Evolutionary conservation across 176 grass and related monocot genomes (phyloP), one percentile per base, ranked within the genome.

Genomic region (Echinochloa phyllopogon): DNA sequence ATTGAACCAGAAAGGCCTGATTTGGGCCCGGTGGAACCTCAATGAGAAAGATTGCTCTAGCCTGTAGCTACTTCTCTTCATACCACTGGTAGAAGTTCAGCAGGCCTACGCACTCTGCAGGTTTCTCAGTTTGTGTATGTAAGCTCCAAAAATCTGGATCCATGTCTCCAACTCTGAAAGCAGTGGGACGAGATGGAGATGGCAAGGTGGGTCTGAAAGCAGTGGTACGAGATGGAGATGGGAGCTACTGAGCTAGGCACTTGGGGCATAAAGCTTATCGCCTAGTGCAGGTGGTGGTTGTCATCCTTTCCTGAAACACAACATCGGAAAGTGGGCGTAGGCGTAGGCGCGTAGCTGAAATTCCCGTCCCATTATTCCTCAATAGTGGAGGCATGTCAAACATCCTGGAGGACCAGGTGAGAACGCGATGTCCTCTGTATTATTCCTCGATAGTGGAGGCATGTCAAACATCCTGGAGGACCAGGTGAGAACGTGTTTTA

Each of bases 1-100:
- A 88, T 16, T 65, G 80, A 61, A 87, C 16, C 2, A 14, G 17
- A 25, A 10, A 45, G 17, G 21, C 53, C 68, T 75, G 60, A 56
- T 69, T 80, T 25, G 50, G 67, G 64, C 57, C 41, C 18, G 58
- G 44, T 75, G 75, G 67, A 78, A 87, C 18, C 20, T 36, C 25
- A 74, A 33, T 74, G 47, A 37, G 57, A 60, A 25, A 52, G 71
- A 52, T 33, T 52, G 71, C 47, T 20, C 47, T 74, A 74, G 71
- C 71, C 15, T 63, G 21, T 62, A 62, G 59, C 59, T 29, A 4
- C 21, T 49, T 33, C 1, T 72, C 58, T 8, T 24, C 50, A 4
- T 40, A 21, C 15, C 48, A 80, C 56, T 4, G 17, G 7, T 27
- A 21, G 49, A 65, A 23, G 23, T 60, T 57, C n/a, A 60, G 16